These are phyloP conservation scores for Fusarium tuaranense DNA, from an alignment of 2,329 filamentous ascomycete genomes.

Conservation along the genomic window DNA sequence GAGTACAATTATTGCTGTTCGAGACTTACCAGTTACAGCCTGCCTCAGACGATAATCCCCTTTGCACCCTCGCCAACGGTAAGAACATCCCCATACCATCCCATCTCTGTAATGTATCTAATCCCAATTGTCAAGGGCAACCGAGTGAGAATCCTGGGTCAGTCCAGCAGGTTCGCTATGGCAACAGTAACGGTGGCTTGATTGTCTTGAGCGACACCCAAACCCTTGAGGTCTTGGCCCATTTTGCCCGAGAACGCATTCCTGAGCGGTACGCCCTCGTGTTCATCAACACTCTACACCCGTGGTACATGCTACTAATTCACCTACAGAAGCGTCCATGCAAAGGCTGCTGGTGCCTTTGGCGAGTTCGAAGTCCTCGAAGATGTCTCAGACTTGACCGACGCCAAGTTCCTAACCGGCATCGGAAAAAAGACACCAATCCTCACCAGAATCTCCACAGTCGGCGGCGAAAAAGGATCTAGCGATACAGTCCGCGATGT, in stretches of 20 bases:
- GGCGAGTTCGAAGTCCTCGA: slow-evolving; percentile 23
- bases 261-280: slow-evolving; percentile 57
- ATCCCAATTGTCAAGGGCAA: slow-evolving; percentile 26
- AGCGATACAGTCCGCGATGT: slow-evolving; percentile 75
- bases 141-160: slow-evolving; percentile 39
- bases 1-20: fast-evolving
- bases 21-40: not conserved
- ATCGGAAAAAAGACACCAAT: slow-evolving; percentile 21
- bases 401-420: slow-evolving; percentile 14
- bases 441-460: slow-evolving; percentile 44
- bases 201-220: slow-evolving; percentile 63
- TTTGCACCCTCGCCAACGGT: slow-evolving; percentile 33
- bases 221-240: slow-evolving; percentile 66
- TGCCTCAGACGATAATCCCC: not conserved
- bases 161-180: slow-evolving; percentile 40
- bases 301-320: slow-evolving; percentile 35
- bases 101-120: not conserved
- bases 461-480: slow-evolving; percentile 73
- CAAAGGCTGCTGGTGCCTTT: slow-evolving; percentile 25
- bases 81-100: not conserved
- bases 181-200: slow-evolving; percentile 50
- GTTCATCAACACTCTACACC: not conserved
- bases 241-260: slow-evolving; percentile 70
- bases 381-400: slow-evolving; percentile 21
- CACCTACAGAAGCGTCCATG: slow-evolving; percentile 13